Evolutionary conservation across 1,139 yeast species (phyloP).

Genomic region (Kodamaea sp.): DNA sequence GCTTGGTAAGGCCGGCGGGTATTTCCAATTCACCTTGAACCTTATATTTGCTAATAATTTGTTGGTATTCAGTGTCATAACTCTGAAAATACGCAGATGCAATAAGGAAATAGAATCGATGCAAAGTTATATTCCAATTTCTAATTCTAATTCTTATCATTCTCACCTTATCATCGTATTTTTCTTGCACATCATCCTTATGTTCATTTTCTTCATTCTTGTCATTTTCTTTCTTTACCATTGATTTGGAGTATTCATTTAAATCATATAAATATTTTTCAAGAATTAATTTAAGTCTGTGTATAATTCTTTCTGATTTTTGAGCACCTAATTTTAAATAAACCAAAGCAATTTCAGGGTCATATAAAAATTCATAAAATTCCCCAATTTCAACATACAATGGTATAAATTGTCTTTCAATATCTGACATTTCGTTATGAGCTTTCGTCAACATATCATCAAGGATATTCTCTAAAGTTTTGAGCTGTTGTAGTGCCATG

Average conservation of each 20-base stretch:
- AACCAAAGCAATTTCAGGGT: slow-evolving; percentile 48
- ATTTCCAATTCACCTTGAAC: slow-evolving; percentile 2
- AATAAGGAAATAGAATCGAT: slow-evolving; percentile 71
- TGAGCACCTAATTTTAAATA: slow-evolving; percentile 39
- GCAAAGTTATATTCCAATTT: slow-evolving; percentile 58
- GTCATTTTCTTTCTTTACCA: slow-evolving; percentile 22
- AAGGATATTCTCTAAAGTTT: slow-evolving; percentile 67
- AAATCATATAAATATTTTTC: slow-evolving; percentile 15
- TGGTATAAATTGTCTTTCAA: slow-evolving; percentile 48
- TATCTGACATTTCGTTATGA: slow-evolving; percentile 42
- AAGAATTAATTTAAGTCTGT: slow-evolving; percentile 20
- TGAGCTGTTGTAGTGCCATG: slow-evolving; percentile 33
- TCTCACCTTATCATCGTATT: slow-evolving; percentile 24
- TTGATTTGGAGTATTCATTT: slow-evolving; percentile 11
- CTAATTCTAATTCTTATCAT: slow-evolving; percentile 31
- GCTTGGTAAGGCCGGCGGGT: slow-evolving; percentile 6
- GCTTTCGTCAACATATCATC: slow-evolving; percentile 58
- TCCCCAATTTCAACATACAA: slow-evolving; percentile 56
- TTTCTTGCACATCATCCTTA: slow-evolving; percentile 19
- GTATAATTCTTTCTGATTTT: slow-evolving; percentile 29
- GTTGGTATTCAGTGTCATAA: slow-evolving; percentile 42
- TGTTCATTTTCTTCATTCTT: slow-evolving; percentile 12
- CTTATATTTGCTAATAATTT: slow-evolving; percentile 18
- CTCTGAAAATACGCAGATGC: slow-evolving; percentile 78
- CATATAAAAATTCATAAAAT: slow-evolving; percentile 50